Percentiles rank a stretch among this genome's conserved stretches.
Conservation (phyloP, 2,329 filamentous ascomycete genomes). For the Grosmannia huntii region DNA sequence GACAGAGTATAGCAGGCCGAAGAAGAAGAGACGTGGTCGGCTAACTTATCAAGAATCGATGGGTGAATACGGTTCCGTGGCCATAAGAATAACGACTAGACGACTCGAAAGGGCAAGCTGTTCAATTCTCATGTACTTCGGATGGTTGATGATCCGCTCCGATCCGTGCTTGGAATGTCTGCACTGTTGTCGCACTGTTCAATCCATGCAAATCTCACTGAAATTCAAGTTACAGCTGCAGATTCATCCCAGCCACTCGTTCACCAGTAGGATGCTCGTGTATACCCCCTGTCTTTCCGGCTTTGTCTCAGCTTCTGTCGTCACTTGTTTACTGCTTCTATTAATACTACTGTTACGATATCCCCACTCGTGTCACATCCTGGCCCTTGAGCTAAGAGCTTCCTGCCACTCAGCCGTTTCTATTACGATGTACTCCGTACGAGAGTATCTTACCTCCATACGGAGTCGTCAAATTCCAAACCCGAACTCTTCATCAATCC, state of each 20-base stretch:
- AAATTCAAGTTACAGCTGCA: background rate
- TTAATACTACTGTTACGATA: background rate
- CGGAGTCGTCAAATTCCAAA: background rate
- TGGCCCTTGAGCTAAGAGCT: background rate
- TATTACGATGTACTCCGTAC: too few relatives aligned
- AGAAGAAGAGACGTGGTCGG: background rate
- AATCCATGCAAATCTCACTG: background rate
- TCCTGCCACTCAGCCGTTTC: background rate
- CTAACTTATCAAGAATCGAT: background rate
- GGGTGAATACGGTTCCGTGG: background rate
- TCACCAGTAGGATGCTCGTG: background rate
- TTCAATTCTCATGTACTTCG: background rate
- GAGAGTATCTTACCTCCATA: background rate
- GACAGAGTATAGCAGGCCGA: background rate
- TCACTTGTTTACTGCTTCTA: background rate
- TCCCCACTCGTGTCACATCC: background rate
- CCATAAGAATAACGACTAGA: background rate
- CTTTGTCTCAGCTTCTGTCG: background rate
- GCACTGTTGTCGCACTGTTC: background rate
- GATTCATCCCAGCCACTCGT: background rate
- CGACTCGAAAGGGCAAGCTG: constrained; percentile 4
- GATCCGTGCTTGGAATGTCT: too few relatives aligned
- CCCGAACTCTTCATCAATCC: background rate
- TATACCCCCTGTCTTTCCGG: background rate
- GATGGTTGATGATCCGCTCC: background rate